Evolutionary conservation across 1,284 basidiomycete genomes (phyloP).

Genomic region (Tremellales sp.): DNA sequence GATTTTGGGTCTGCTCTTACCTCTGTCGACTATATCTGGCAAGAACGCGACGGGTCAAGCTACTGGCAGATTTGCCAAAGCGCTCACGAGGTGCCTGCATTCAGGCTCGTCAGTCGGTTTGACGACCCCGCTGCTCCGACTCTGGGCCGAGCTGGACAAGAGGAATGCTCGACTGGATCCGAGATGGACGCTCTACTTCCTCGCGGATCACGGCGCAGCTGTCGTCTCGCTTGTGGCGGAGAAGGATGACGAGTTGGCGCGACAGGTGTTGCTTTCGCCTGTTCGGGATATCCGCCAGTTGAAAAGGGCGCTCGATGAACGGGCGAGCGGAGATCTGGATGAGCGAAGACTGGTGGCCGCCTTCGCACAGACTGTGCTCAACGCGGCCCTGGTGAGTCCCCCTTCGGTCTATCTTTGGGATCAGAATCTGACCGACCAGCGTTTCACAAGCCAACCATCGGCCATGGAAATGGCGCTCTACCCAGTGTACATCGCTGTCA

Average conservation of each 20-base stretch:
- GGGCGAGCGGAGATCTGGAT: constrained; percentile 2
- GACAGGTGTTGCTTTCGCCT: constrained; percentile 6
- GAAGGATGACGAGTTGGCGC: constrained; percentile 5
- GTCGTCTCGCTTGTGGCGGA: constrained; percentile 6
- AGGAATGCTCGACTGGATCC: constrained; percentile 7
- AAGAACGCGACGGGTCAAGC: constrained; percentile 8
- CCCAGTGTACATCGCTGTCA: neutral
- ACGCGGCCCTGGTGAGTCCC: constrained; percentile 5
- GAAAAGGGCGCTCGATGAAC: neutral
- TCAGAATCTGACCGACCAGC: neutral
- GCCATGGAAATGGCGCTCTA: neutral
- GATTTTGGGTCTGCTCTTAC: constrained; percentile 14
- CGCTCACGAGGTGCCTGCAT: constrained; percentile 9
- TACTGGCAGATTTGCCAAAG: constrained; percentile 5
- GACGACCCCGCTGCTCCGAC: neutral
- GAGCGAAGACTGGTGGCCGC: constrained; percentile 4
- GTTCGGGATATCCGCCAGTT: neutral
- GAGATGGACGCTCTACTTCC: constrained; percentile 10
- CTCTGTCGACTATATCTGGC: constrained; percentile 20
- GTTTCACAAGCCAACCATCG: neutral
- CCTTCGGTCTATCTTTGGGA: neutral
- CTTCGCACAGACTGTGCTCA: constrained; percentile 2
- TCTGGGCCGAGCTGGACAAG: constrained; percentile 11
- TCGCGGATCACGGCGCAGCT: constrained; percentile 11
- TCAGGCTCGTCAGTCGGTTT: neutral